These are phyloP conservation scores for Sclerotinia minor DNA, from an alignment of 2,329 filamentous ascomycete genomes.

Conservation along the genomic window DNA sequence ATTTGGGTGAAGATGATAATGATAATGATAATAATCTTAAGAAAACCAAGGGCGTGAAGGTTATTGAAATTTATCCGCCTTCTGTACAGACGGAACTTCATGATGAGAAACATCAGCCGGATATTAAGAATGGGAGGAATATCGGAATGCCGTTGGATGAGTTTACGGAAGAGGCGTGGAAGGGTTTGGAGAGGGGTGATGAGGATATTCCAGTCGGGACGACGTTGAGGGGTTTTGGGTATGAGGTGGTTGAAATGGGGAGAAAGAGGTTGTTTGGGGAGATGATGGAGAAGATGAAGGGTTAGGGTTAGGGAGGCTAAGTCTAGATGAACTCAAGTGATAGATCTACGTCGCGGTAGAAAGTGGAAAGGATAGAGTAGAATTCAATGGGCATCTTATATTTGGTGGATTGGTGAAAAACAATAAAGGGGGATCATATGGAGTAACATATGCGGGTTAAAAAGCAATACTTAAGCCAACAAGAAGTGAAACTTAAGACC, in stretches of 20 bases:
- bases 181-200: conserved; percentile 29
- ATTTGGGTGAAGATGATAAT: conserved; percentile 28
- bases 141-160: conserved; percentile 52
- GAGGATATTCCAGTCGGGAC: conserved; percentile 33
- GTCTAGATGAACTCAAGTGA: background rate
- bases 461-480: background rate
- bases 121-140: conserved; percentile 45
- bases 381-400: background rate
- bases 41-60: conserved; percentile 37
- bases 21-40: background rate
- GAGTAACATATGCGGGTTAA: background rate
- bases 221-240: conserved; percentile 6
- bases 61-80: conserved; percentile 47
- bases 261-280: conserved; percentile 12
- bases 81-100: conserved; percentile 47
- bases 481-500: background rate
- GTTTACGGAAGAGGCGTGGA: conserved; percentile 45
- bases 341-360: no score
- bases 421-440: background rate
- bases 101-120: conserved; percentile 48
- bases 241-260: conserved; percentile 3
- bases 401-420: background rate
- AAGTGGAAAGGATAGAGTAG: no score
- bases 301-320: background rate
- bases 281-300: conserved; percentile 6